Conservation (phyloP, 345 rosid species). For the Aegle marmelos region DNA sequence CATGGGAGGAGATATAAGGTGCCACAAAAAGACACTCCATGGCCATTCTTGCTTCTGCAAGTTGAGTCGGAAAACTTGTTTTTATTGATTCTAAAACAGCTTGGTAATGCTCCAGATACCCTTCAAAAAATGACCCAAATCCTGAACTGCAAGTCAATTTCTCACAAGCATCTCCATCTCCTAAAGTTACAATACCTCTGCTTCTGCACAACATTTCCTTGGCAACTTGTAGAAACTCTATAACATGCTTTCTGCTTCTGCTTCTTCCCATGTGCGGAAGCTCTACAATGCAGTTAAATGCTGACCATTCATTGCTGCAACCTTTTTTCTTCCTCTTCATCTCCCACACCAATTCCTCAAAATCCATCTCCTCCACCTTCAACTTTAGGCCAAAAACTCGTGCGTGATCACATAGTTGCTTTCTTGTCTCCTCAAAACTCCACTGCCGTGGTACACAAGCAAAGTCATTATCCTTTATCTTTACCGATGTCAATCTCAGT, state of each 20-base stretch:
- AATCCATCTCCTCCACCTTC: constrained; percentile 18
- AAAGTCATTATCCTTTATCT: constrained; percentile 10
- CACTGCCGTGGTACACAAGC: neutral
- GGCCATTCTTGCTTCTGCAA: constrained; percentile 28
- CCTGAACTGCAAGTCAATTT: neutral
- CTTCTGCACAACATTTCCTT: constrained; percentile 2
- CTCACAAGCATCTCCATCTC: constrained; percentile 26
- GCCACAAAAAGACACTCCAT: constrained; percentile 32
- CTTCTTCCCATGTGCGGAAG: constrained; percentile 29
- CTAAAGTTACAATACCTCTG: constrained; percentile 21
- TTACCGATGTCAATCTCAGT: constrained; percentile 20
- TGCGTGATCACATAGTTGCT: constrained; percentile 8
- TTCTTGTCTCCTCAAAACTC: constrained; percentile 25
- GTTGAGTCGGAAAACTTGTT: constrained; percentile 12
- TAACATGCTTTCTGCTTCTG: constrained; percentile 17
- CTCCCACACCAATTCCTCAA: constrained; percentile 18
- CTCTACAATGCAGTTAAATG: constrained; percentile 25
- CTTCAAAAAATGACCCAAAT: constrained; percentile 22
- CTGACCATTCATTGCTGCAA: constrained; percentile 18
- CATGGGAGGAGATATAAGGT: constrained; percentile 17
- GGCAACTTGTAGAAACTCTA: constrained; percentile 19
- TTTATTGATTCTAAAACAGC: constrained; percentile 32
- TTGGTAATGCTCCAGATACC: constrained; percentile 18
- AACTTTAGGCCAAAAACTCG: constrained; percentile 8
- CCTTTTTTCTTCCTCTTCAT: constrained; percentile 5